phyloP scores from a whole-genome alignment of 768 basidiomycete species.

The Pulveroboletus frians region DNA sequence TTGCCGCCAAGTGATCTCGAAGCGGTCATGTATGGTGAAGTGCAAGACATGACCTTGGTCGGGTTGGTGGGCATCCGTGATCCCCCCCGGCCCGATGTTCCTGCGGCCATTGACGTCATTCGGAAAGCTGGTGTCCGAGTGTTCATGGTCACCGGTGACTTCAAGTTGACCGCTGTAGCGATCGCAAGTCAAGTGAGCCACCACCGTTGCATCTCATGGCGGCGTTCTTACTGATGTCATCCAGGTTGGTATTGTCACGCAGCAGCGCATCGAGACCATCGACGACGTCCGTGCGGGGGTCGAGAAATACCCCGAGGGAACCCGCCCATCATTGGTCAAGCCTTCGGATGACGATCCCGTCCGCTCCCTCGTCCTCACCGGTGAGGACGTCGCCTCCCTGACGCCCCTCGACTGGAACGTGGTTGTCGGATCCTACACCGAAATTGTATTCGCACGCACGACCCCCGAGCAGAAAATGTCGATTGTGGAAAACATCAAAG shows the following conservation, averaged over 20 bases:
- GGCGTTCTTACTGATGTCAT: neutral
- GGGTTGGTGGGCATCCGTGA: constrained; percentile 54
- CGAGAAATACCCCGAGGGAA: constrained; percentile 15
- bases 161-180: constrained; percentile 47
- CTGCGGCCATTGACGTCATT: constrained; percentile 41
- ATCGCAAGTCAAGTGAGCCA: constrained; percentile 41
- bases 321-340: constrained; percentile 26
- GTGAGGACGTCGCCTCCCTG: constrained; percentile 39
- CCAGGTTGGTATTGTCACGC: constrained; percentile 41
- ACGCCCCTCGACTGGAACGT: constrained; percentile 36
- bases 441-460: constrained; percentile 50
- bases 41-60: constrained; percentile 39
- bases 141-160: constrained; percentile 57
- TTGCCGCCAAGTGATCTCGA: constrained; percentile 27
- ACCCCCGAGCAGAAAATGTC: constrained; percentile 54
- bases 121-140: constrained; percentile 48
- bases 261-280: constrained; percentile 34
- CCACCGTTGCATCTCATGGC: constrained; percentile 6
- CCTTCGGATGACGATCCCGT: constrained; percentile 35
- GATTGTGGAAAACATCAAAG: constrained; percentile 51
- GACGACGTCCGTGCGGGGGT: constrained; percentile 22
- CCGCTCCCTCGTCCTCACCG: constrained; percentile 39
- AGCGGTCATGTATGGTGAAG: constrained; percentile 37
- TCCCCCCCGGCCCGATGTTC: constrained; percentile 49
- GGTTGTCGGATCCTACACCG: constrained; percentile 34